Evolutionary conservation across 108 stramenopile species (phyloP), one percentile per base, ranked within the genome.

Genomic region (Seminavis robusta): DNA sequence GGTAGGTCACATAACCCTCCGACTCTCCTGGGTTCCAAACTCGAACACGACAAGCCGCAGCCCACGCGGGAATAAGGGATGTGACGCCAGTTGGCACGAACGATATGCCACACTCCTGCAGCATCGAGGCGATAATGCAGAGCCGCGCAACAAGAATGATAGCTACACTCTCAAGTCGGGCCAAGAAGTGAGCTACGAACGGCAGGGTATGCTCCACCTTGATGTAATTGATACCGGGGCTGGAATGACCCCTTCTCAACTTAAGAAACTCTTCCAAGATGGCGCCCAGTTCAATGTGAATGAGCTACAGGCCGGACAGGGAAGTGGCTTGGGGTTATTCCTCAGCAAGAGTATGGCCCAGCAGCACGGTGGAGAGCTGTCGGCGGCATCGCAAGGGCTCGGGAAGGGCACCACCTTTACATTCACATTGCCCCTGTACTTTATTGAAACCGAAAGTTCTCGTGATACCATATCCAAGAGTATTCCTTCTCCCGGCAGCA

Each of bases 261-360:
- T 65, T 16, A 15, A 23, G n/a, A 43, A 43, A 9, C 51, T 81
- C 16, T 81, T 81, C 44, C 28, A 42, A 15, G 57, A 65, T 29
- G 71, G 71, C 6, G 65, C 61, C 1, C 80, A 81, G 47, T 77
- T 81, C 61, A 53, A 77, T 61, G 76, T 59, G 2, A 77, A 70
- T 45, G 63, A 61, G 5, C 62, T 77, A 11, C 76, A 81, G 50
- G 67, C 64, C 1, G 80, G 80, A 21, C 43, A 54, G 24, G 81
- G 81, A n/a, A 74, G 41, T 38, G 77, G 77, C 13, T 61, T 79
- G 2, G 77, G 77, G 16, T 26, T 73, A 0, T 65, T 45, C 56
- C 74, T 81, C 31, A 45, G 76, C 0, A 73, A 65, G 31, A 69
- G 67, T 36, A 69, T 81, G 13, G 76, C 65, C 15, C 44, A 61